Percentiles rank a stretch among this genome's conserved stretches.
These are phyloP conservation scores for Parachlorella kessleri DNA, from an alignment of 139 green algal species.

Conservation along the genomic window DNA sequence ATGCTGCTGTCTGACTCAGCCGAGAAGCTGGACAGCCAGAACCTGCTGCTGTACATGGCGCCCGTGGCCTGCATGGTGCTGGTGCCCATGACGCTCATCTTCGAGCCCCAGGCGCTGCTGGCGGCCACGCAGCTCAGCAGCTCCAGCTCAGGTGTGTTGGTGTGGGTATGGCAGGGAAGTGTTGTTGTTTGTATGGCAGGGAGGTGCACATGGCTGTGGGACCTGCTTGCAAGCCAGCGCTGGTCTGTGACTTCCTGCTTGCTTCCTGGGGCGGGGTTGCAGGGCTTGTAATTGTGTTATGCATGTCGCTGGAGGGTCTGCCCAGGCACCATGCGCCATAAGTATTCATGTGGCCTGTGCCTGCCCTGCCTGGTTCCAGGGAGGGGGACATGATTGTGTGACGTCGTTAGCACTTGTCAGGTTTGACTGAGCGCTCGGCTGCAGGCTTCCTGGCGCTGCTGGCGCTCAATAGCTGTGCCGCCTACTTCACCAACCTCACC, in stretches of 20 bases:
- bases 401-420: background rate
- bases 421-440: no score
- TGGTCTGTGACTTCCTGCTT: no score
- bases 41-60: constrained; percentile 94
- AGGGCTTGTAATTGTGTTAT: no score
- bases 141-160: no score
- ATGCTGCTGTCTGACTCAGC: constrained; percentile 71
- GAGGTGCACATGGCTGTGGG: no score
- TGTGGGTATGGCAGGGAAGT: no score
- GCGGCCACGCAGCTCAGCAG: constrained; percentile 33
- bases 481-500: constrained; percentile 96
- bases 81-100: constrained; percentile 66
- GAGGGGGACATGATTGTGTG: background rate
- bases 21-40: constrained; percentile 91
- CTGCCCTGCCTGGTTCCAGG: background rate
- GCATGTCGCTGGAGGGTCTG: no score
- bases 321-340: no score
- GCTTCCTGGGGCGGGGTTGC: no score
- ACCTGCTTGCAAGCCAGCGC: no score
- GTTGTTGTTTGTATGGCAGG: background rate
- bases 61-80: constrained; percentile 72
- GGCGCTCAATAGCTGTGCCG: constrained; percentile 79
- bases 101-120: constrained; percentile 64
- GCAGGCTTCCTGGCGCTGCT: constrained; percentile 74
- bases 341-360: background rate